phyloP scores from a whole-genome alignment of 1,284 basidiomycete genomes.

The Rhizoctonia solani region DNA sequence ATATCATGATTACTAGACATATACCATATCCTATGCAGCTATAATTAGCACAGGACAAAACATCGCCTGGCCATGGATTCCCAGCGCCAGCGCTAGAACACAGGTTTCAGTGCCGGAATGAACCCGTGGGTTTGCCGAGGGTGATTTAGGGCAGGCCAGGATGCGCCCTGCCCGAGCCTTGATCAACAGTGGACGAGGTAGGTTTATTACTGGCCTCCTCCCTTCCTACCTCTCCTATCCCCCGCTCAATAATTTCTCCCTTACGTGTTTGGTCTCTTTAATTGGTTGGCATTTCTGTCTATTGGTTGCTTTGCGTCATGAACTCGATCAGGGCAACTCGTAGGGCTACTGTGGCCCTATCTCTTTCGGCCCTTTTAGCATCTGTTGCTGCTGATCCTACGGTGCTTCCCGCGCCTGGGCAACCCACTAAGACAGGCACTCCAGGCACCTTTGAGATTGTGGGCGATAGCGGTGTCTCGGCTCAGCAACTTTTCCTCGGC shows the following conservation, averaged over 20 bases:
- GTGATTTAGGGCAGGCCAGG: slow-evolving; percentile 1
- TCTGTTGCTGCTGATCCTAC: slow-evolving; percentile 3
- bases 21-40: too few relatives aligned
- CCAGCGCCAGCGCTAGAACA: too few relatives aligned
- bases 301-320: slow-evolving; percentile 4
- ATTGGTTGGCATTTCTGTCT: background rate
- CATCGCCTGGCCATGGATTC: too few relatives aligned
- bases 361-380: slow-evolving; percentile 11
- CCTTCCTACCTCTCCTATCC: background rate
- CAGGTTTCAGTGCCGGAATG: background rate
- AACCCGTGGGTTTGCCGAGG: background rate
- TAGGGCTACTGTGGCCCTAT: slow-evolving; percentile 8
- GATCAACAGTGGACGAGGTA: background rate
- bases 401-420: slow-evolving; percentile 5
- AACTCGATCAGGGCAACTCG: background rate
- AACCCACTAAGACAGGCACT: slow-evolving; percentile 27
- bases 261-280: background rate
- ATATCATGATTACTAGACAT: too few relatives aligned
- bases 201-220: background rate
- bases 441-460: slow-evolving; percentile 41
- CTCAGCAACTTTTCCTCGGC: slow-evolving; percentile 61
- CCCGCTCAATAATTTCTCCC: background rate
- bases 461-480: slow-evolving; percentile 35
- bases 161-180: background rate
- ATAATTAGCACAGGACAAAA: too few relatives aligned